Evolutionary conservation across 2,329 filamentous ascomycete genomes (phyloP).

Genomic region (Mollisia scopiformis): DNA sequence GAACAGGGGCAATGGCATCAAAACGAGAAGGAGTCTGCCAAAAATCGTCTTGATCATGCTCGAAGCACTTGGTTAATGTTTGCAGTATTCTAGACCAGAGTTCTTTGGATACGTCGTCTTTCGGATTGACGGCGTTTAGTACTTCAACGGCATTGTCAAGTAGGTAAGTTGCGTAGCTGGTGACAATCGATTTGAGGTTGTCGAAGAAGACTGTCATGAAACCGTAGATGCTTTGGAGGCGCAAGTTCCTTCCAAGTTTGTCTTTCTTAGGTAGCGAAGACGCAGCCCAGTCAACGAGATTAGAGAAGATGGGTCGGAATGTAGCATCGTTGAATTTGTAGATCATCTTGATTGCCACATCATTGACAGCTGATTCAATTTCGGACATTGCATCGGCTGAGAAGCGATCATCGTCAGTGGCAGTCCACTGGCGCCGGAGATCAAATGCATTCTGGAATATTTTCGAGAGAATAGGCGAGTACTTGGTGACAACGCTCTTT

Average conservation of each 20-base stretch:
- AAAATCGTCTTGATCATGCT: conserved; percentile 92
- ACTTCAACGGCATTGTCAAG: conserved; percentile 73
- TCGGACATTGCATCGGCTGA: conserved; percentile 52
- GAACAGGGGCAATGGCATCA: conserved; percentile 66
- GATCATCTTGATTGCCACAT: conserved; percentile 83
- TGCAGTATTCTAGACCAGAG: conserved; percentile 73
- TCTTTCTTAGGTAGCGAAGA: conserved; percentile 65
- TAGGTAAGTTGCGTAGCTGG: conserved; percentile 85
- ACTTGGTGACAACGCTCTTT: conserved; percentile 79
- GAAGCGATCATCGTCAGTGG: conserved; percentile 45
- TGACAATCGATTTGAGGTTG: conserved; percentile 90
- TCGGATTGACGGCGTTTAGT: conserved; percentile 50
- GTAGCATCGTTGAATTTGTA: conserved; percentile 95
- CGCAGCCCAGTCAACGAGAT: conserved; percentile 81
- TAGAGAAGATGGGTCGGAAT: conserved; percentile 89
- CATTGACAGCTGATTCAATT: conserved; percentile 68
- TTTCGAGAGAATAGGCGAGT: conserved; percentile 68
- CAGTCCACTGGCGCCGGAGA: conserved; percentile 60
- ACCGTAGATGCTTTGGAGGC: conserved; percentile 77
- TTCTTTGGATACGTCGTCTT: conserved; percentile 52
- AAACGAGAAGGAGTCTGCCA: conserved; percentile 95
- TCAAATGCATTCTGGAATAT: conserved; percentile 65
- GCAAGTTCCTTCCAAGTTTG: conserved; percentile 55
- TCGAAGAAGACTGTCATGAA: conserved; percentile 83
- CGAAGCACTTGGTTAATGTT: conserved; percentile 76